phyloP scores from a whole-genome alignment of 2,329 filamentous ascomycete species.

The Macrophomina phaseolina region DNA sequence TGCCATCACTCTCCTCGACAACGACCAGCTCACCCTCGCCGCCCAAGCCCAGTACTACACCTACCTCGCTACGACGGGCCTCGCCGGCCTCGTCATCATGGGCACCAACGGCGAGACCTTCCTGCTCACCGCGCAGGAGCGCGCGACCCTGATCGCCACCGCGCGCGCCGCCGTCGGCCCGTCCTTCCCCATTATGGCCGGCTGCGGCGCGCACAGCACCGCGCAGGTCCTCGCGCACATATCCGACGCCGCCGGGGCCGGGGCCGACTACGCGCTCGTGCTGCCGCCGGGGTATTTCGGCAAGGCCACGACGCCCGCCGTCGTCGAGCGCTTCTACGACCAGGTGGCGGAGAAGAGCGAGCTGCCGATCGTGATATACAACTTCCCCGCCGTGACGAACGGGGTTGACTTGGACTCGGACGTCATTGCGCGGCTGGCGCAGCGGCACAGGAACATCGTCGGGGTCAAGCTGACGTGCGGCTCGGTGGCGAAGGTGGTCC shows the following conservation, averaged over 20 bases:
- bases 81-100: conserved; percentile 53
- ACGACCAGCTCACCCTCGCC: conserved; percentile 48
- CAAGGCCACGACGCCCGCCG: conserved; percentile 48
- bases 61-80: conserved; percentile 50
- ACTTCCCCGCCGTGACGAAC: conserved; percentile 71
- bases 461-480: conserved; percentile 76
- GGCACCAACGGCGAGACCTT: conserved; percentile 56
- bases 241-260: conserved; percentile 47
- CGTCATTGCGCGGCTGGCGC: conserved; percentile 62
- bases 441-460: conserved; percentile 65
- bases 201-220: conserved; percentile 51
- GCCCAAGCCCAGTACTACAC: conserved; percentile 51
- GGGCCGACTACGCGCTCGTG: conserved; percentile 52
- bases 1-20: conserved; percentile 54
- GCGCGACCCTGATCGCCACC: conserved; percentile 44
- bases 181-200: conserved; percentile 51
- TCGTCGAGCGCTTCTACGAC: conserved; percentile 51
- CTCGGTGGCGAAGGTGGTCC: conserved; percentile 73
- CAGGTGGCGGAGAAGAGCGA: conserved; percentile 63
- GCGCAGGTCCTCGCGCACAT: conserved; percentile 52
- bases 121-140: conserved; percentile 52
- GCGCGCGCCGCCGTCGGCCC: conserved; percentile 51
- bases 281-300: conserved; percentile 55
- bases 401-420: conserved; percentile 73
- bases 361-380: conserved; percentile 73